Conservation (phyloP, 805 yeast genomes). For the Candida pseudoglaebosa region DNA sequence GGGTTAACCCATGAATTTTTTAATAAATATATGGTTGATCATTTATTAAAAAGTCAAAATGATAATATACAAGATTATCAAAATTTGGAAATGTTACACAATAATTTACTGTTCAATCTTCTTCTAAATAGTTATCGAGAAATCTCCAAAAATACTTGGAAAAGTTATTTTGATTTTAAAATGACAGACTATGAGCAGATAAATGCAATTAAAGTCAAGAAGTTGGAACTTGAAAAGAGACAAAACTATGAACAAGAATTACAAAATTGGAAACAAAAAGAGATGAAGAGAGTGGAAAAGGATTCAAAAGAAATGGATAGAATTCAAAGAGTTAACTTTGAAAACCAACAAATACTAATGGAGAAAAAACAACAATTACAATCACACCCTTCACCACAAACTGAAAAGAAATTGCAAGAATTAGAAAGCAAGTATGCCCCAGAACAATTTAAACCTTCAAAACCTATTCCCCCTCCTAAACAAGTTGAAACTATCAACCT, state of each 20-base stretch:
- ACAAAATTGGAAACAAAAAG: conserved; percentile 10
- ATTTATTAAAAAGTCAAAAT: conserved; percentile 25
- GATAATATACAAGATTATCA: conserved; percentile 30
- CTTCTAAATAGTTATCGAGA: conserved; percentile 37
- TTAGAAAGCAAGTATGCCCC: conserved; percentile 10
- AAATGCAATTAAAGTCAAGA: conserved; percentile 12
- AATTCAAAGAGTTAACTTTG: conserved; percentile 9
- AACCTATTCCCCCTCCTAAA: conserved; percentile 16
- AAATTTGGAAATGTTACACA: conserved; percentile 43
- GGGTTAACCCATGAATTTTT: conserved; percentile 36
- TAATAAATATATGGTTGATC: conserved; percentile 27
- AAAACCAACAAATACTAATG: conserved; percentile 12
- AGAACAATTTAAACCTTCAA: conserved; percentile 9
- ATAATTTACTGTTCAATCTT: conserved; percentile 37
- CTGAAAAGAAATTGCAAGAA: conserved; percentile 12
- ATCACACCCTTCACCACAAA: conserved; percentile 9
- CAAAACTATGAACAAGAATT: conserved; percentile 4
- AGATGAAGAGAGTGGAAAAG: conserved; percentile 8
- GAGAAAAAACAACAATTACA: conserved; percentile 12
- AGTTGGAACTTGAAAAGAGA: conserved; percentile 11
- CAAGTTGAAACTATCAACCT: conserved; percentile 17
- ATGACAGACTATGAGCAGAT: conserved; percentile 36
- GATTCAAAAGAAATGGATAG: conserved; percentile 9
- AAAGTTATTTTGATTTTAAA: conserved; percentile 35
- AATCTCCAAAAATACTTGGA: conserved; percentile 38